These are phyloP conservation scores for Ophiostoma piceae DNA, from an alignment of 2,329 filamentous ascomycete species.

Conservation along the genomic window DNA sequence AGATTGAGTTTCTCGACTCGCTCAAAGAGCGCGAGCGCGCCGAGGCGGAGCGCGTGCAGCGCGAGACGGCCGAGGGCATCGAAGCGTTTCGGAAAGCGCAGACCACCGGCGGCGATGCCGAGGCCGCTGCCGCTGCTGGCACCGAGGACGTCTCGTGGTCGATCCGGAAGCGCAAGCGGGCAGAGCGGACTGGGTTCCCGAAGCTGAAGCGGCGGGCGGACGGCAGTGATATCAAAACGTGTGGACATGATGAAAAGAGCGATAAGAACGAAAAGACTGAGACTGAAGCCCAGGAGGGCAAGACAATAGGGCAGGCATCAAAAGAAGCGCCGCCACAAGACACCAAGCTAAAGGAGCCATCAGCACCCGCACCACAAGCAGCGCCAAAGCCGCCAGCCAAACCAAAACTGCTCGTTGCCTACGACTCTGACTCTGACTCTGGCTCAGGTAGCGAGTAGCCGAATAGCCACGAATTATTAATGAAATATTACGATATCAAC, in stretches of 20 bases:
- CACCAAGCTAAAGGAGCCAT: conserved; percentile 18
- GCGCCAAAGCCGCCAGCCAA: conserved; percentile 26
- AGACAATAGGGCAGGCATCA: conserved; percentile 16
- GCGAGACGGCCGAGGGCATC: conserved; percentile 54
- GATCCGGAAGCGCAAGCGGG: conserved; percentile 27
- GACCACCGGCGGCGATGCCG: neutral
- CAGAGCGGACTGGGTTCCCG: conserved; percentile 8
- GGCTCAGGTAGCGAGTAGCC: conserved; percentile 32
- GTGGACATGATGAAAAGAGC: neutral
- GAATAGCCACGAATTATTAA: neutral
- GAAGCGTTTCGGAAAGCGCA: conserved; percentile 46
- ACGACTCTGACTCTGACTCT: conserved; percentile 57
- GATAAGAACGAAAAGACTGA: conserved; percentile 1
- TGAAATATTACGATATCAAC: no score
- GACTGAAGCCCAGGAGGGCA: conserved; percentile 28
- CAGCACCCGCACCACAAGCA: conserved; percentile 6
- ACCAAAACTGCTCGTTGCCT: conserved; percentile 45
- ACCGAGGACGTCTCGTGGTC: conserved; percentile 15
- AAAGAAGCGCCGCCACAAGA: conserved; percentile 11
- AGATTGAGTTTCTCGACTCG: conserved; percentile 67
- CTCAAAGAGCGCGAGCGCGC: conserved; percentile 45
- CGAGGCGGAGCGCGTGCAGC: conserved; percentile 51
- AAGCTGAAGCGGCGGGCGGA: conserved; percentile 21
- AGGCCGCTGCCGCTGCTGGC: neutral
- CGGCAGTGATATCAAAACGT: neutral